These are phyloP conservation scores for Hyphodiscus hymeniophilus DNA, from an alignment of 495 filamentous ascomycete species.

Conservation along the genomic window DNA sequence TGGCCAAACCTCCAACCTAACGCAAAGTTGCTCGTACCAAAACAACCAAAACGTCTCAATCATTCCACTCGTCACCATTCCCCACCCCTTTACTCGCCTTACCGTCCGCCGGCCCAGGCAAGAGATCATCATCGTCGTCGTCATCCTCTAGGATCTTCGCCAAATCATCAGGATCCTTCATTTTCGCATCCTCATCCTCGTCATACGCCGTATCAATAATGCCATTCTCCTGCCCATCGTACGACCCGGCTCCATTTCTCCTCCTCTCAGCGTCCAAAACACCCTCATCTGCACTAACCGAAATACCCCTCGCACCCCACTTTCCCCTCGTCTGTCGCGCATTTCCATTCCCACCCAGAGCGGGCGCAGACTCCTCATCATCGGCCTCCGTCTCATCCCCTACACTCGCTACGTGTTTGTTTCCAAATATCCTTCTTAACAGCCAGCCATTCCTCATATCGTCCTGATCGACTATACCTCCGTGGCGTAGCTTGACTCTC, in stretches of 20 bases:
- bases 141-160: constrained; percentile 42
- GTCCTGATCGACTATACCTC: constrained; percentile 88
- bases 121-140: constrained; percentile 24
- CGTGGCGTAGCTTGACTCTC: constrained; percentile 85
- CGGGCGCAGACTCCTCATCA: constrained; percentile 42
- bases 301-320: constrained; percentile 74
- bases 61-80: no score
- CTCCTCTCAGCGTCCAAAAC: constrained; percentile 41
- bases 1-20: no score
- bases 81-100: no score
- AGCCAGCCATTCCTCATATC: constrained; percentile 81
- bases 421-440: constrained; percentile 43
- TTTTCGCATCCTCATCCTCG: constrained; percentile 42
- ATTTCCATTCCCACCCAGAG: constrained; percentile 26
- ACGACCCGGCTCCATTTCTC: constrained; percentile 15
- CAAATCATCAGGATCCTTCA: constrained; percentile 50
- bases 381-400: constrained; percentile 7
- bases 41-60: no score
- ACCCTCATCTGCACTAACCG: constrained; percentile 72
- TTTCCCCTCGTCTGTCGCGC: constrained; percentile 30
- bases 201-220: constrained; percentile 21
- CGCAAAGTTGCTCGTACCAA: no score
- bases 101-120: background rate
- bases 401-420: constrained; percentile 31
- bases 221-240: constrained; percentile 17